phyloP scores from a whole-genome alignment of 2,329 filamentous ascomycete species.

The Trichophyton mentagrophytes region DNA sequence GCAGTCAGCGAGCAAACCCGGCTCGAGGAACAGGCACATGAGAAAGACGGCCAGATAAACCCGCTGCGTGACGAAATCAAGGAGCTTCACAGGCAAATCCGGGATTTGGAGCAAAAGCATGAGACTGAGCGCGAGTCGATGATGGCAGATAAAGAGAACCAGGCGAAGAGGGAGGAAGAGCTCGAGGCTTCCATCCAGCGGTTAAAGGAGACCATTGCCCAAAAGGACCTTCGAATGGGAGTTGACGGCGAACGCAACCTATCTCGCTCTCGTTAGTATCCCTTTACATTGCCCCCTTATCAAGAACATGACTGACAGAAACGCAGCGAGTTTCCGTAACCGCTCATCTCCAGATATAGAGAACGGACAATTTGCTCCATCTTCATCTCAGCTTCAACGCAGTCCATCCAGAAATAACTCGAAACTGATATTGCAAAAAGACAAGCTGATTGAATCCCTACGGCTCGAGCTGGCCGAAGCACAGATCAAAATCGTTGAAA shows the following conservation, averaged over 20 bases:
- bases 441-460: constrained; percentile 87
- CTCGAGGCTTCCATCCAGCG: constrained; percentile 82
- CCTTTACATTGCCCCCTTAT: not conserved
- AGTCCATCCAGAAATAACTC: constrained; percentile 85
- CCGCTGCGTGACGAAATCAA: constrained; percentile 70
- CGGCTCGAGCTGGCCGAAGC: constrained; percentile 85
- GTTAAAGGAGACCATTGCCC: constrained; percentile 76
- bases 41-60: constrained; percentile 73
- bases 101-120: constrained; percentile 86
- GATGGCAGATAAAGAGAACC: constrained; percentile 84
- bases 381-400: constrained; percentile 60
- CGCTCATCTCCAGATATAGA: constrained; percentile 52
- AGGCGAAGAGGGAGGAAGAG: constrained; percentile 71
- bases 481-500: constrained; percentile 88
- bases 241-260: constrained; percentile 40
- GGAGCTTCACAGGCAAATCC: constrained; percentile 67
- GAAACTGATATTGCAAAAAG: constrained; percentile 83
- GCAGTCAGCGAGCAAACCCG: constrained; percentile 68
- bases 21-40: constrained; percentile 77
- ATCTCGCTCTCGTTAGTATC: constrained; percentile 39
- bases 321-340: constrained; percentile 37
- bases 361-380: constrained; percentile 69
- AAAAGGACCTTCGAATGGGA: constrained; percentile 49
- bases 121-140: constrained; percentile 79
- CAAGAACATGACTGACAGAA: not conserved